These are phyloP conservation scores for Xanthoceras sorbifolium DNA, from an alignment of 345 rosid species.

Conservation along the genomic window DNA sequence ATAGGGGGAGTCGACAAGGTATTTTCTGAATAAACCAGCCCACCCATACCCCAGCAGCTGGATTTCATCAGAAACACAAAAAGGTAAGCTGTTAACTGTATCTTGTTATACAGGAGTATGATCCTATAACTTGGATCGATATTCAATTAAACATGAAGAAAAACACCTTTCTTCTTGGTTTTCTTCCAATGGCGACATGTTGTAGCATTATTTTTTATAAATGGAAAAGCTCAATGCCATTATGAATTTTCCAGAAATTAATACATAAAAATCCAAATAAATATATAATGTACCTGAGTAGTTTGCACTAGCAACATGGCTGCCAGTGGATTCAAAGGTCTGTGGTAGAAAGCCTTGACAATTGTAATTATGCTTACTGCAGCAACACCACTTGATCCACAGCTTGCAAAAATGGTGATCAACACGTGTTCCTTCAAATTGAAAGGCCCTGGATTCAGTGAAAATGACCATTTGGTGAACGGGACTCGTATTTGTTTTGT, in stretches of 20 bases:
- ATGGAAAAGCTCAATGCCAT: neutral
- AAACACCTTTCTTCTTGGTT: neutral
- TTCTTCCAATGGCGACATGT: neutral
- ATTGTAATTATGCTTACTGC: conserved; percentile 29
- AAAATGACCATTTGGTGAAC: conserved; percentile 42
- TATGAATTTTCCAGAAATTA: neutral
- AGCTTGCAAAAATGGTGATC: conserved; percentile 44
- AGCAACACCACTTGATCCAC: conserved; percentile 36
- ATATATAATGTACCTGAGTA: conserved; percentile 53
- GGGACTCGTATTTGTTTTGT: conserved; percentile 24
- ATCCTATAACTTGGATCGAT: neutral
- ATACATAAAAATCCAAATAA: neutral
- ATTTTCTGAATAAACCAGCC: conserved; percentile 49
- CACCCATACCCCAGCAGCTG: conserved; percentile 47
- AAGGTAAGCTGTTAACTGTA: neutral
- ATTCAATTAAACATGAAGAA: neutral
- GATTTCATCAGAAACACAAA: neutral
- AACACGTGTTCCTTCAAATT: conserved; percentile 49
- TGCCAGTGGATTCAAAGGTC: conserved; percentile 25
- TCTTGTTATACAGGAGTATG: neutral
- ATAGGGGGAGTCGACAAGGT: conserved; percentile 50
- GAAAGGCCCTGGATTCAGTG: conserved; percentile 60
- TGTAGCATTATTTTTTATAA: neutral
- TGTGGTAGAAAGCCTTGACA: conserved; percentile 43
- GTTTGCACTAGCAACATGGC: conserved; percentile 61